Evolutionary conservation across 106 monocot genomes (phyloP).

Genomic region (Dioscorea alata): DNA sequence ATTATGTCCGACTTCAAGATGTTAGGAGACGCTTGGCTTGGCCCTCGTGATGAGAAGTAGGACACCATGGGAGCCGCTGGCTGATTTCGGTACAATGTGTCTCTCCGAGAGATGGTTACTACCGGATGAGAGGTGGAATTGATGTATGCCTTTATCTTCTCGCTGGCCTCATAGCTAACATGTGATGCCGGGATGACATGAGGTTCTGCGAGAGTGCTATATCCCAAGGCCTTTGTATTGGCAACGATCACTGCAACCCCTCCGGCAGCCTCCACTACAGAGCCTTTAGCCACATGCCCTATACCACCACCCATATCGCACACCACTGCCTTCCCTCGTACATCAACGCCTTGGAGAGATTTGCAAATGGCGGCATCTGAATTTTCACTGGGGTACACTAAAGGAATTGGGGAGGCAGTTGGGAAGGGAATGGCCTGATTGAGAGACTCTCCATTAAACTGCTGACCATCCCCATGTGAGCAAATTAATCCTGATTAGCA

Average conservation of each 20-base stretch:
- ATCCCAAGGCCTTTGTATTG: background rate
- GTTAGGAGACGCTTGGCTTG: background rate
- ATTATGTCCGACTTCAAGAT: constrained; percentile 10
- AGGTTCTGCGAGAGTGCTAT: background rate
- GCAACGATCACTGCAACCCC: constrained; percentile 3
- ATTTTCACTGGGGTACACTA: constrained; percentile 12
- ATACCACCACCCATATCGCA: background rate
- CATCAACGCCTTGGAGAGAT: background rate
- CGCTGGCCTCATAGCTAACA: background rate
- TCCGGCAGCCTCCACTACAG: background rate
- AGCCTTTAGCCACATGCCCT: background rate
- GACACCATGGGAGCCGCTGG: background rate
- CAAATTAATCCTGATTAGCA: too few relatives aligned
- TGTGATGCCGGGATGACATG: constrained; percentile 1
- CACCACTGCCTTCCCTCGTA: constrained; percentile 3
- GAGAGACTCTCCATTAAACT: constrained; percentile 15
- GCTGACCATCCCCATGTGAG: constrained; percentile 15
- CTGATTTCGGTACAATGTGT: background rate
- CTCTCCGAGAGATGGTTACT: background rate
- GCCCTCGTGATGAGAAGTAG: constrained; percentile 4
- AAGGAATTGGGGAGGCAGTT: background rate
- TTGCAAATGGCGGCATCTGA: background rate
- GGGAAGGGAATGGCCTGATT: constrained; percentile 25
- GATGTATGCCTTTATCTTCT: background rate
- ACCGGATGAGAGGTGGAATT: background rate